phyloP scores from a whole-genome alignment of 345 rosid species.

The Brassica rapa region DNA sequence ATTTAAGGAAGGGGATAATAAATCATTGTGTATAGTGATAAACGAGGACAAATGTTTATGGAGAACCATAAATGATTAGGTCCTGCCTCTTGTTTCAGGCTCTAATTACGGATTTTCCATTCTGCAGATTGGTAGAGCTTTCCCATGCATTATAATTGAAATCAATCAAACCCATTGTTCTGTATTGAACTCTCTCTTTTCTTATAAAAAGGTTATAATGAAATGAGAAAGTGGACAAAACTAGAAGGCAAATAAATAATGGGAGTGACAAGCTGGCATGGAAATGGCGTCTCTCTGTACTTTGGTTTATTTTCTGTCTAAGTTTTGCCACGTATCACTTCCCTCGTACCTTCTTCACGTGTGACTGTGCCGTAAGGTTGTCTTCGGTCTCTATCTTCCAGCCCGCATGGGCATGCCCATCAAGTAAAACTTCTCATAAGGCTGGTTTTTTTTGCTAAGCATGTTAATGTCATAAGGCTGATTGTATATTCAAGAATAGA shows the following conservation, averaged over 20 bases:
- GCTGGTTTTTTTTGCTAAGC: not conserved
- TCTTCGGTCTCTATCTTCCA: constrained; percentile 3
- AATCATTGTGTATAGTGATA: not conserved
- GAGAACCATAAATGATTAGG: not conserved
- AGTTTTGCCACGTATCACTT: constrained; percentile 10
- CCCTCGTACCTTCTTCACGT: constrained; percentile 23
- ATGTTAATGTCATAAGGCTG: not conserved
- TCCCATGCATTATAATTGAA: not conserved
- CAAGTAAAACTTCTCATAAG: not conserved
- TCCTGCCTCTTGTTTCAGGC: not conserved
- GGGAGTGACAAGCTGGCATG: constrained; percentile 30
- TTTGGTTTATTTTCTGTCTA: not conserved
- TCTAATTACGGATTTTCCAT: not conserved
- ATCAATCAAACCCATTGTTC: not conserved
- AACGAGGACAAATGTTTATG: constrained; percentile 9
- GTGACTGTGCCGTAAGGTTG: not conserved
- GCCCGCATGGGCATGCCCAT: constrained; percentile 6
- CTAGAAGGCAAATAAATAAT: not conserved
- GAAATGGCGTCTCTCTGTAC: constrained; percentile 24
- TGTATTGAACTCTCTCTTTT: not conserved
- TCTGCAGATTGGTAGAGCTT: not conserved
- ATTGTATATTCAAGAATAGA: not conserved
- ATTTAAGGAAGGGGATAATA: not conserved
- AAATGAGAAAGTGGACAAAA: constrained; percentile 17
- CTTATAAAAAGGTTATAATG: not conserved